Conservation (phyloP, 2,329 filamentous ascomycete genomes). For the Cordyceps pruinosa region DNA sequence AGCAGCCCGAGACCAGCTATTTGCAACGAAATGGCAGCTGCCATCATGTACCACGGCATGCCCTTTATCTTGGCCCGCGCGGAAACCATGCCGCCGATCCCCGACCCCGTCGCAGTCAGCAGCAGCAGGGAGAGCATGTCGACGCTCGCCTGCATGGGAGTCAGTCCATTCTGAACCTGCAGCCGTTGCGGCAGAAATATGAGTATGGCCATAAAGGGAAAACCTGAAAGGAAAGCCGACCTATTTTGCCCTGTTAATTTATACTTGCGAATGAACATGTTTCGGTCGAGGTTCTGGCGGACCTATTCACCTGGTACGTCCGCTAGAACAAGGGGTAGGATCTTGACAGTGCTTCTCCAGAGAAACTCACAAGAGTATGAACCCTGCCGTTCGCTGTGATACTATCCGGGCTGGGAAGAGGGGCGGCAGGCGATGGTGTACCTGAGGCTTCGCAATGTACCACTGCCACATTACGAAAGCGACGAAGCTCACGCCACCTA, state of each 20-base stretch:
- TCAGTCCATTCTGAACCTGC: background rate
- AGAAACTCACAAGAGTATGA: background rate
- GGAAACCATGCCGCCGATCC: background rate
- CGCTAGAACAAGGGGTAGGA: too few relatives aligned
- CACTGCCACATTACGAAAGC: background rate
- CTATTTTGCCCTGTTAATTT: background rate
- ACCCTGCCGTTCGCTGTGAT: background rate
- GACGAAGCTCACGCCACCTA: background rate
- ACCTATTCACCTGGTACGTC: too few relatives aligned
- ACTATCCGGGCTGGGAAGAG: background rate
- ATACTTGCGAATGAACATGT: too few relatives aligned
- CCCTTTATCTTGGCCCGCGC: background rate
- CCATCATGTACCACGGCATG: background rate
- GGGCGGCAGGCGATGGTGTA: background rate
- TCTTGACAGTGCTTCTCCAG: too few relatives aligned
- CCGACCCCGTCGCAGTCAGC: background rate
- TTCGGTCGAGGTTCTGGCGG: background rate
- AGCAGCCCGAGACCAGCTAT: background rate
- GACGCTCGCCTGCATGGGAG: background rate
- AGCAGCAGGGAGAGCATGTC: background rate
- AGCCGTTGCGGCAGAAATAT: background rate
- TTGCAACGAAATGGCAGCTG: background rate
- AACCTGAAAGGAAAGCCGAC: background rate
- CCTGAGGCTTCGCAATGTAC: background rate
- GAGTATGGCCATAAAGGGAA: background rate